Percentiles rank a stretch among this genome's conserved stretches.
These are phyloP conservation scores for Umbelopsis sp. DNA, from an alignment of 192 early-diverging fungal species.

Conservation along the genomic window DNA sequence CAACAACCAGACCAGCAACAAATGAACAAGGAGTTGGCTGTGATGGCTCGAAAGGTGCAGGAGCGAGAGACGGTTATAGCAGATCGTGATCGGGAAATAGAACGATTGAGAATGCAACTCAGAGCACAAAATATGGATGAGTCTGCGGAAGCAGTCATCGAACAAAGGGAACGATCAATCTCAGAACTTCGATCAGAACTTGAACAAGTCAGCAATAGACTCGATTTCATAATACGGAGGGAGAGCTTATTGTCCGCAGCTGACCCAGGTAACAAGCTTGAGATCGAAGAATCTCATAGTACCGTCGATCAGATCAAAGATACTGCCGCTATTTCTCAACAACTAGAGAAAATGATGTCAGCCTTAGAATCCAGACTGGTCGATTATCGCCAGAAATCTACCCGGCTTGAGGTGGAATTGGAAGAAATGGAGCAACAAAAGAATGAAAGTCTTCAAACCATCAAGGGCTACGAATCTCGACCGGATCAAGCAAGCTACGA, in stretches of 20 bases:
- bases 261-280: background rate
- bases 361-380: slow-evolving; percentile 37
- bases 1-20: background rate
- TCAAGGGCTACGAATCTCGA: background rate
- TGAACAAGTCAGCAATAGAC: slow-evolving; percentile 35
- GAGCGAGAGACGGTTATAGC: slow-evolving; percentile 15
- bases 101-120: slow-evolving; percentile 41
- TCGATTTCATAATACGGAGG: slow-evolving; percentile 32
- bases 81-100: slow-evolving; percentile 41
- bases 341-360: slow-evolving; percentile 43
- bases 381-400: slow-evolving; percentile 27
- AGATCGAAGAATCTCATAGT: slow-evolving; percentile 18
- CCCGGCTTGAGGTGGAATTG: slow-evolving; percentile 25
- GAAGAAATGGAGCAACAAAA: slow-evolving; percentile 15
- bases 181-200: slow-evolving; percentile 31
- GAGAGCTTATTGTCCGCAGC: background rate
- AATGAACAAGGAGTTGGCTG: background rate
- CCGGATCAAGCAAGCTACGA: background rate
- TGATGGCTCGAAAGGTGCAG: background rate
- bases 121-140: slow-evolving; percentile 28
- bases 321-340: slow-evolving; percentile 24
- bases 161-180: slow-evolving; percentile 24
- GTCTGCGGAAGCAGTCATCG: slow-evolving; percentile 15
- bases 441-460: background rate
- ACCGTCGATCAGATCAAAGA: slow-evolving; percentile 39